A percentile compares a stretch with the other conserved stretches of the same genome.
Conservation (phyloP, 1,284 basidiomycete species). For the Ceratobasidium papillatum region DNA sequence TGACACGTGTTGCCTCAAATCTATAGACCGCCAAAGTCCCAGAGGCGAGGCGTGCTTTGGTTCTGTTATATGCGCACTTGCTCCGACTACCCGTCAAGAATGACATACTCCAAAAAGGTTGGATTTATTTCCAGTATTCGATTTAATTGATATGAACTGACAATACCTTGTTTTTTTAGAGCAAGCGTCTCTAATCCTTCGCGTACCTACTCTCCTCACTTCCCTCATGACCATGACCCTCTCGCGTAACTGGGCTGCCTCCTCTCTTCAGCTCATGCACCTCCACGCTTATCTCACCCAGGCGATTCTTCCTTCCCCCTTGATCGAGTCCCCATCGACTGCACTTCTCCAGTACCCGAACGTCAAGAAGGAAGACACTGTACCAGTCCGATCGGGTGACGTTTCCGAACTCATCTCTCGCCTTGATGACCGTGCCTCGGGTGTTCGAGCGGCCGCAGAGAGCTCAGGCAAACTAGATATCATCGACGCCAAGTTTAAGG, state of each 20-base stretch:
- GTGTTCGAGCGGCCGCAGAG: conserved; percentile 76
- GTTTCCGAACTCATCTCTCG: conserved; percentile 25
- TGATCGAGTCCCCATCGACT: conserved; percentile 36
- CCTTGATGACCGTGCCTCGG: conserved; percentile 52
- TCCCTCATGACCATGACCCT: conserved; percentile 86
- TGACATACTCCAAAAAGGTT: conserved; percentile 69
- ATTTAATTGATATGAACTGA: conserved; percentile 3
- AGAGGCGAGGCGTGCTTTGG: conserved; percentile 62
- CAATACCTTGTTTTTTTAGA: conserved; percentile 55
- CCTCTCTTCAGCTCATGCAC: conserved; percentile 81
- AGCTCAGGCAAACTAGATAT: conserved; percentile 85
- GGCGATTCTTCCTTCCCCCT: conserved; percentile 69
- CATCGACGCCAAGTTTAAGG: conserved; percentile 88
- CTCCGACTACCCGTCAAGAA: conserved; percentile 74
- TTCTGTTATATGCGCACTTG: conserved; percentile 88
- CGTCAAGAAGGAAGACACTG: conserved; percentile 59
- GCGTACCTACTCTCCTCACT: conserved; percentile 77
- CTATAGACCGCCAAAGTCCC: conserved; percentile 33
- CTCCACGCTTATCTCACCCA: conserved; percentile 88
- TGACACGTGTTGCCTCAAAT: neutral
- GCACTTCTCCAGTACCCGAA: conserved; percentile 79
- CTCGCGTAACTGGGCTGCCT: conserved; percentile 90
- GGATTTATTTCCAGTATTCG: conserved; percentile 42
- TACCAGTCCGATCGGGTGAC: conserved; percentile 39
- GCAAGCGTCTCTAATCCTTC: conserved; percentile 72